Evolutionary conservation across 345 rosid genomes (phyloP), one percentile per base, ranked within the genome.

Genomic region (Syzygium aromaticum): DNA sequence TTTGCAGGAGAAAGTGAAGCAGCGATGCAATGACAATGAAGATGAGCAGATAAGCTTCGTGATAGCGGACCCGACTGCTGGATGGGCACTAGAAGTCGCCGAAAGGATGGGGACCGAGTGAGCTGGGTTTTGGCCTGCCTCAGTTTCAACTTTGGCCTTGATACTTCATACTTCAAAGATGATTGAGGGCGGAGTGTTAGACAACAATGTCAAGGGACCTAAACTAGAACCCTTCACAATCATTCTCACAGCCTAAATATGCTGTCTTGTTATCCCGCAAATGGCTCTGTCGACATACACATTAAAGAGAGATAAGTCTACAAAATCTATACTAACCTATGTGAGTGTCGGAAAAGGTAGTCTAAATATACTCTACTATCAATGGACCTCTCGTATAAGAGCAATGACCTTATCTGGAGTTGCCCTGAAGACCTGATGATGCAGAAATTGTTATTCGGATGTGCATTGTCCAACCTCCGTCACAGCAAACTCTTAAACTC

Each of bases 41-140:
- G 51, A 87, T 43, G 84, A 80, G 57, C 86, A 57, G 64, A 77
- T 91, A 25, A 51, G 51, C 22, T 86, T 89, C 73, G 84, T 91
- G n/a, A 56, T 90, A 38, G 87, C 77, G 14, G 92, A 91, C 84
- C 30, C 53, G 23, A 10, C 85, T 7, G 19, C 64, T 27, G 80
- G 86, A 16, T 90, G 89, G 88, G 90, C 87, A 27, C 80, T 87
- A 54, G 85, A 90, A 78, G 84, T 88, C 67, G 88, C 91, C 5
- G 51, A 56, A 57, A 89, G 85, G 61, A 49, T 88, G 84, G 86
- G 86, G 33, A 14, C 90, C 54, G 85, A 54, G 51, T 21, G 49
- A 23, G 91, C 87, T 52, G 27, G 78, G 13, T 8, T 86, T 54
- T 87, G 83, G 52, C 27, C 84, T 15, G 51, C 91, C 30, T 85